Conservation (phyloP, 768 basidiomycete genomes). For the Cystobasidium onofrii region DNA sequence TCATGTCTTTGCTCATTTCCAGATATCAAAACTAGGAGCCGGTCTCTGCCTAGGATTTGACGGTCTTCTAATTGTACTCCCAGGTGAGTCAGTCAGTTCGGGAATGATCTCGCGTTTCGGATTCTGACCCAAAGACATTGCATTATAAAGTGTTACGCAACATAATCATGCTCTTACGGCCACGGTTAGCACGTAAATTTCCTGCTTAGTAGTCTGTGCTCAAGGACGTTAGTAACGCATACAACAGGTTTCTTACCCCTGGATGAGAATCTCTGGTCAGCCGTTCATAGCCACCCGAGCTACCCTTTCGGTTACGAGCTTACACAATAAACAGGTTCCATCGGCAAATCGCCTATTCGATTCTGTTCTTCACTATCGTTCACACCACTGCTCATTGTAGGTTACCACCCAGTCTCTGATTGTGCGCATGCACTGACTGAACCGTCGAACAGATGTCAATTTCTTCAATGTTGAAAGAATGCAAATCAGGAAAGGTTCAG, state of each 20-base stretch:
- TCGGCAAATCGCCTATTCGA: conserved; percentile 83
- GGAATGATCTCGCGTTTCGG: background rate
- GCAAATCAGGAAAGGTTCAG: conserved; percentile 69
- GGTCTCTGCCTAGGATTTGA: conserved; percentile 82
- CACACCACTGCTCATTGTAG: conserved; percentile 78
- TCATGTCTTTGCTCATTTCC: background rate
- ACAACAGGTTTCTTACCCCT: conserved; percentile 63
- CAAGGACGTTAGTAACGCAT: background rate
- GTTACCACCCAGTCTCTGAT: background rate
- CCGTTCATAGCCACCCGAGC: background rate
- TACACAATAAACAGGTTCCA: conserved; percentile 50
- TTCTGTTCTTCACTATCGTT: conserved; percentile 86
- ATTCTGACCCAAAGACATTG: background rate
- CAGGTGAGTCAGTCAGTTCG: conserved; percentile 49
- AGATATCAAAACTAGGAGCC: conserved; percentile 52
- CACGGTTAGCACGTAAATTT: conserved; percentile 54
- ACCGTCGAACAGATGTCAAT: conserved; percentile 56
- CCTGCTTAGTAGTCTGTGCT: background rate
- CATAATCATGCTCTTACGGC: conserved; percentile 72
- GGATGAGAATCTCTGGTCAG: conserved; percentile 89
- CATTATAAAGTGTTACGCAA: conserved; percentile 61
- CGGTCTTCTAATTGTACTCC: conserved; percentile 75
- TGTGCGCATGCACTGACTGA: background rate
- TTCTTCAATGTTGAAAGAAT: conserved; percentile 77
- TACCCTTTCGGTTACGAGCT: conserved; percentile 7